Percentiles rank a stretch among this genome's conserved stretches.
phyloP scores from a whole-genome alignment of 257 asterid species.

The Petunia secreta region DNA sequence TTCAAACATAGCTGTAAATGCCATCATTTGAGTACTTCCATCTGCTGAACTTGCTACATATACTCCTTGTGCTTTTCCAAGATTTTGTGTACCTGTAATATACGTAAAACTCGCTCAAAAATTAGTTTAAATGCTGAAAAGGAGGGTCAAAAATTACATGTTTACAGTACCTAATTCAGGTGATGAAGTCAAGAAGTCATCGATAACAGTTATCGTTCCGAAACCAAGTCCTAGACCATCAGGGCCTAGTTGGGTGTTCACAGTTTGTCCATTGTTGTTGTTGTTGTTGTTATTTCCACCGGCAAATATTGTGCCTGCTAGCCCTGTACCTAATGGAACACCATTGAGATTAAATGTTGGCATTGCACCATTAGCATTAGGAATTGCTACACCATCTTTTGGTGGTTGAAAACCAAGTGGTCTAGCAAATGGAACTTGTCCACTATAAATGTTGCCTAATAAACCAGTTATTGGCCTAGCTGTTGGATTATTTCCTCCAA shows the following conservation, averaged over 20 bases:
- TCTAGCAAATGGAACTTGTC: constrained; percentile 87
- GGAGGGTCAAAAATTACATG: not conserved
- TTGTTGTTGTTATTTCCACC: constrained; percentile 37
- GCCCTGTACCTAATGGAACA: constrained; percentile 80
- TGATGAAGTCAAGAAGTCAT: constrained; percentile 47
- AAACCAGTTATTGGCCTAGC: constrained; percentile 85
- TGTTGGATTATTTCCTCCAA: constrained; percentile 87
- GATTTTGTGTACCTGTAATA: constrained; percentile 28
- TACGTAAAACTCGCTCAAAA: not conserved
- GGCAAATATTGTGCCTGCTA: constrained; percentile 61
- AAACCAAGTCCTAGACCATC: constrained; percentile 58
- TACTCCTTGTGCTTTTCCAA: constrained; percentile 58
- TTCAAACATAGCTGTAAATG: constrained; percentile 57
- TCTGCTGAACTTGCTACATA: constrained; percentile 58
- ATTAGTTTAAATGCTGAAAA: not conserved
- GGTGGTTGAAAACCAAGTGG: constrained; percentile 83
- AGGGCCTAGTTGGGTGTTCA: constrained; percentile 42
- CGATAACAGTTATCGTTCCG: constrained; percentile 59
- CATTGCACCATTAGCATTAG: constrained; percentile 80
- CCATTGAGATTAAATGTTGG: constrained; percentile 71
- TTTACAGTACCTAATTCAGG: constrained; percentile 39
- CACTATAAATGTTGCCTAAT: constrained; percentile 83
- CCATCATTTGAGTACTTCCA: constrained; percentile 57
- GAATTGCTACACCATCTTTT: constrained; percentile 61
- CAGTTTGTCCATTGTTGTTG: constrained; percentile 28